These are phyloP conservation scores for Suillus clintonianus DNA, from an alignment of 768 basidiomycete species.

Conservation along the genomic window DNA sequence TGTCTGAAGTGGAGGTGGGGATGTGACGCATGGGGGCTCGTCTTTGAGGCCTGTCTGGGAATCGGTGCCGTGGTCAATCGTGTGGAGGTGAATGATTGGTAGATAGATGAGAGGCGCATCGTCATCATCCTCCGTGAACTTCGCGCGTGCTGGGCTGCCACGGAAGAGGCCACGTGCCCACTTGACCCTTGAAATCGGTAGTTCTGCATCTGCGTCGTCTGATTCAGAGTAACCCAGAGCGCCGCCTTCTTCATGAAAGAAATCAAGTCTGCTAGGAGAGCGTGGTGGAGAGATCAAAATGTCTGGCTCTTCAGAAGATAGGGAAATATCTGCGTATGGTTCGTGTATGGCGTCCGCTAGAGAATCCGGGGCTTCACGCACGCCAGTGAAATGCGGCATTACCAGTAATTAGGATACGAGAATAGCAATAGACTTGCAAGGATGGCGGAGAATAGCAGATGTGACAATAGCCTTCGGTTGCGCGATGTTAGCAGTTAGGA, in stretches of 20 bases:
- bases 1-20: conserved; percentile 16
- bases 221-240: not conserved
- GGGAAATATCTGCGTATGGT: conserved; percentile 7
- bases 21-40: conserved; percentile 11
- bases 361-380: not conserved
- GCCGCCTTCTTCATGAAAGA: conserved; percentile 21
- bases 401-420: not conserved
- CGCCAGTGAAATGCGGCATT: not conserved
- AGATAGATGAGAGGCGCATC: not conserved
- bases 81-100: conserved; percentile 2
- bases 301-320: conserved; percentile 14
- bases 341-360: conserved; percentile 10
- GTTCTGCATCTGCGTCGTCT: conserved; percentile 3
- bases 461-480: not conserved
- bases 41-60: conserved; percentile 17
- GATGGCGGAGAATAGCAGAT: not conserved
- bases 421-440: not conserved
- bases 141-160: conserved; percentile 1
- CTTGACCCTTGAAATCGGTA: conserved; percentile 6
- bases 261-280: conserved; percentile 52
- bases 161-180: conserved; percentile 12
- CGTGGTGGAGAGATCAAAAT: conserved; percentile 35
- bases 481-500: not conserved
- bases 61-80: conserved; percentile 1
- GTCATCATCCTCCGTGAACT: conserved; percentile 3